A percentile compares a stretch with the other conserved stretches of the same genome.
Conservation (phyloP, 805 yeast genomes). For the Pichia membranifaciens region DNA sequence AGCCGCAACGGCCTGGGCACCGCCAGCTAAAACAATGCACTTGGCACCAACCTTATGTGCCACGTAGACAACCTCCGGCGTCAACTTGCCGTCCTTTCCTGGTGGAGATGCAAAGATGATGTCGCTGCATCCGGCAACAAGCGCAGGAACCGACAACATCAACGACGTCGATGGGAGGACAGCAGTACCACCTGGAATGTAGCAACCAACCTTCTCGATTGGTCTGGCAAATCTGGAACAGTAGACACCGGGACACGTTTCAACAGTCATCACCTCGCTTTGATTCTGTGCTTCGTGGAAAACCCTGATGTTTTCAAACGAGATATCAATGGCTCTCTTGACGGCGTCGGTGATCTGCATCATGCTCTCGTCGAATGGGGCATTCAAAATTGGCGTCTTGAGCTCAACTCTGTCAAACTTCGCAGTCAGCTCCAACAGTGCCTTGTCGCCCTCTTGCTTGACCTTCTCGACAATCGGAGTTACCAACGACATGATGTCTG, state of each 20-base stretch:
- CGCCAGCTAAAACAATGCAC: slow-evolving; percentile 91
- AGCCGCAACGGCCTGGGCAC: slow-evolving; percentile 98
- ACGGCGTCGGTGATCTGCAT: slow-evolving; percentile 70
- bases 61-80: slow-evolving; percentile 96
- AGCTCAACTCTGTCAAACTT: slow-evolving; percentile 85
- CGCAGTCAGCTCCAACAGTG: slow-evolving; percentile 80
- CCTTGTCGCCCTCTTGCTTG: slow-evolving; percentile 72
- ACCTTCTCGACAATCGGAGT: slow-evolving; percentile 84
- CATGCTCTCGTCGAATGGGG: slow-evolving; percentile 79
- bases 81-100: slow-evolving; percentile 81
- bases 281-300: slow-evolving; percentile 94
- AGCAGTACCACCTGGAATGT: slow-evolving; percentile 99
- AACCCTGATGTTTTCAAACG: slow-evolving; percentile 79
- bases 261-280: slow-evolving; percentile 66
- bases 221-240: slow-evolving; percentile 96
- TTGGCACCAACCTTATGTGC: slow-evolving; percentile 94
- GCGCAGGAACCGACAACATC: slow-evolving; percentile 98
- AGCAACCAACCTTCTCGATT: slow-evolving; percentile 89
- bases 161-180: slow-evolving; percentile 95
- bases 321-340: slow-evolving; percentile 80
- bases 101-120: slow-evolving; percentile 95
- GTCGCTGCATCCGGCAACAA: slow-evolving; percentile 93
- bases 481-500: slow-evolving; percentile 89
- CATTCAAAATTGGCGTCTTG: slow-evolving; percentile 64
- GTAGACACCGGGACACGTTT: slow-evolving; percentile 88